A percentile compares a stretch with the other conserved stretches of the same genome.
Evolutionary conservation across 306 rosid species (phyloP).

Genomic region (Cucumis hystrix): DNA sequence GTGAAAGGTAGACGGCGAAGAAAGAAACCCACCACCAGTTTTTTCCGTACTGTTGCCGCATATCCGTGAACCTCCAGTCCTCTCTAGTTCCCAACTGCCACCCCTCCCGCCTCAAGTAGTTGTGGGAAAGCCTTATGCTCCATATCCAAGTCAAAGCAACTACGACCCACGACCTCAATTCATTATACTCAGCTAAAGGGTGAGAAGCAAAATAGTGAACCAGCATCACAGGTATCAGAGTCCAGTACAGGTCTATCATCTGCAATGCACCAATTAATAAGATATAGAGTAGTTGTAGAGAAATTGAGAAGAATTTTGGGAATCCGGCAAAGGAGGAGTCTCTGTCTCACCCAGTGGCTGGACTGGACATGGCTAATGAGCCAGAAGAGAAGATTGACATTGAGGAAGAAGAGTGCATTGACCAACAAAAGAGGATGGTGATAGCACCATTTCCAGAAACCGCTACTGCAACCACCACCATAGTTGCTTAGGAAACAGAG

Average conservation of each 20-base stretch:
- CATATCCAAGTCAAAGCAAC: slow-evolving; percentile 62
- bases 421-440: slow-evolving; percentile 67
- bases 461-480: background rate
- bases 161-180: slow-evolving; percentile 57
- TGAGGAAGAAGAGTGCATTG: slow-evolving; percentile 73
- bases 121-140: slow-evolving; percentile 68
- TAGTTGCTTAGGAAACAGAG: slow-evolving; percentile 35
- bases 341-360: slow-evolving; percentile 63
- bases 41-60: slow-evolving; percentile 55
- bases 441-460: slow-evolving; percentile 64
- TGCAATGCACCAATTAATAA: slow-evolving; percentile 18
- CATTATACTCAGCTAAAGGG: slow-evolving; percentile 46
- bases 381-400: slow-evolving; percentile 83
- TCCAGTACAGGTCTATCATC: slow-evolving; percentile 91
- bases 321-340: background rate
- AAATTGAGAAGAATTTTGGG: background rate
- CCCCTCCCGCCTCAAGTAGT: slow-evolving; percentile 70
- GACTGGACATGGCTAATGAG: slow-evolving; percentile 49
- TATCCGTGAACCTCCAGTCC: slow-evolving; percentile 87
- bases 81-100: slow-evolving; percentile 94
- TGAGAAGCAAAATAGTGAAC: slow-evolving; percentile 61
- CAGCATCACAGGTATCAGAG: slow-evolving; percentile 78
- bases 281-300: background rate
- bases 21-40: slow-evolving; percentile 94
- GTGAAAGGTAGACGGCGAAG: slow-evolving; percentile 65